phyloP scores from a whole-genome alignment of 106 monocot species.

The Dendrobium officinale region DNA sequence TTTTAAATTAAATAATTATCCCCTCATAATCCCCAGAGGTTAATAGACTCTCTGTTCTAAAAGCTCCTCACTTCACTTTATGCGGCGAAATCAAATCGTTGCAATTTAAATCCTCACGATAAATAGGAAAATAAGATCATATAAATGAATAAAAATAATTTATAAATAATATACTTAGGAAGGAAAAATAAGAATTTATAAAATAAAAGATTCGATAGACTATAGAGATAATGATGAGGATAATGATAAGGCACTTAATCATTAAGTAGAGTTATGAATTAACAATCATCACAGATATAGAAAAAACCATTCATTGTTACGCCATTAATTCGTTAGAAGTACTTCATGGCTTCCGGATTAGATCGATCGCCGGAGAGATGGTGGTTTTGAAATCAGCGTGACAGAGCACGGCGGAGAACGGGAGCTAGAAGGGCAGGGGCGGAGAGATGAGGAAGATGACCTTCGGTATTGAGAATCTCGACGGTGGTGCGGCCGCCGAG shows the following conservation, averaged over 20 bases:
- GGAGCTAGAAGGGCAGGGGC: slow-evolving; percentile 59
- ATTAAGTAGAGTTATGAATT: neutral
- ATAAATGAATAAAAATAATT: neutral
- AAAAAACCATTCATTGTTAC: neutral
- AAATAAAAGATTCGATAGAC: neutral
- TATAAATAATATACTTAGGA: neutral
- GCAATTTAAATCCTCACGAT: neutral
- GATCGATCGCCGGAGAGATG: neutral
- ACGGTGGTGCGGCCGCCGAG: slow-evolving; percentile 73
- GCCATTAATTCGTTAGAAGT: neutral
- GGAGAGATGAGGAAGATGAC: slow-evolving; percentile 97
- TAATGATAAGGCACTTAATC: neutral
- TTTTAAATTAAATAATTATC: neutral
- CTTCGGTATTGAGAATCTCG: slow-evolving; percentile 75
- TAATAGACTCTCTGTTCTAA: neutral
- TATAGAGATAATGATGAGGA: neutral
- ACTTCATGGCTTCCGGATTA: neutral
- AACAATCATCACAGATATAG: neutral
- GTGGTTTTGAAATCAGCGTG: slow-evolving; percentile 16
- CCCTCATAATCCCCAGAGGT: neutral
- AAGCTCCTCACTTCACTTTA: neutral
- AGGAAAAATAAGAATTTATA: neutral
- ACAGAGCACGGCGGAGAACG: slow-evolving; percentile 66
- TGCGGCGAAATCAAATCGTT: neutral
- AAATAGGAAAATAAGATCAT: neutral